Conservation (phyloP, 2,329 filamentous ascomycete genomes). For the Penicillium sp. region DNA sequence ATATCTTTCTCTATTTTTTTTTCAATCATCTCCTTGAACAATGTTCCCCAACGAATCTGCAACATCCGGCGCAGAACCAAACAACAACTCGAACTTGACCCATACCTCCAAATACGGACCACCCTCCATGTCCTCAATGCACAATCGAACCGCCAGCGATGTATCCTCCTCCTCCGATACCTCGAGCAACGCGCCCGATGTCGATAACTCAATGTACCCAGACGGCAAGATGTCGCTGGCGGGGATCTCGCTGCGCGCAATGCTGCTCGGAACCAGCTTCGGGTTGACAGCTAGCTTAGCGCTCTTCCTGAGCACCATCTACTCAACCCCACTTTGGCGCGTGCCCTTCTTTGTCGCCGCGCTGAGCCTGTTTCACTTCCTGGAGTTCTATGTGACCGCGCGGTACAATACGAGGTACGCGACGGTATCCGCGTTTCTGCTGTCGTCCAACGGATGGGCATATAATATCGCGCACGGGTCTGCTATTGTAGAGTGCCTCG, state of each 20-base stretch:
- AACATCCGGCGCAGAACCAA: slow-evolving; percentile 15
- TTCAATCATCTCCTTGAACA: neutral
- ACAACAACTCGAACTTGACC: neutral
- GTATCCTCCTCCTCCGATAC: slow-evolving; percentile 7
- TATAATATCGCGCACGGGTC: slow-evolving; percentile 80
- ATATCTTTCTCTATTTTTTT: neutral
- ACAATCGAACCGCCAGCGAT: slow-evolving; percentile 5
- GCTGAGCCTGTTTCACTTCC: slow-evolving; percentile 84
- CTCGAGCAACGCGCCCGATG: slow-evolving; percentile 9
- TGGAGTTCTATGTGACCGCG: slow-evolving; percentile 92
- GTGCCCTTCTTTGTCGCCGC: slow-evolving; percentile 54
- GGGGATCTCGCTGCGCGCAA: slow-evolving; percentile 48
- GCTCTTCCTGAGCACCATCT: slow-evolving; percentile 28
- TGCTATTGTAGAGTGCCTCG: slow-evolving; percentile 70
- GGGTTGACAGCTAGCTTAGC: slow-evolving; percentile 36
- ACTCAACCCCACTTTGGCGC: slow-evolving; percentile 53
- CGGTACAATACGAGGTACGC: slow-evolving; percentile 75
- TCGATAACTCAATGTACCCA: slow-evolving; percentile 38
- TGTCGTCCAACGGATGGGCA: slow-evolving; percentile 77
- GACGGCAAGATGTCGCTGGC: slow-evolving; percentile 44
- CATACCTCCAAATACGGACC: neutral
- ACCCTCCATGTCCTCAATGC: neutral
- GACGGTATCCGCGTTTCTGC: slow-evolving; percentile 72
- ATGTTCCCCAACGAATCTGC: slow-evolving; percentile 3
- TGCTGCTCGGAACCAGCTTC: slow-evolving; percentile 44